Base-by-base conservation (phyloP, 148 eudicot species). In the Cornus controversa region DNA sequence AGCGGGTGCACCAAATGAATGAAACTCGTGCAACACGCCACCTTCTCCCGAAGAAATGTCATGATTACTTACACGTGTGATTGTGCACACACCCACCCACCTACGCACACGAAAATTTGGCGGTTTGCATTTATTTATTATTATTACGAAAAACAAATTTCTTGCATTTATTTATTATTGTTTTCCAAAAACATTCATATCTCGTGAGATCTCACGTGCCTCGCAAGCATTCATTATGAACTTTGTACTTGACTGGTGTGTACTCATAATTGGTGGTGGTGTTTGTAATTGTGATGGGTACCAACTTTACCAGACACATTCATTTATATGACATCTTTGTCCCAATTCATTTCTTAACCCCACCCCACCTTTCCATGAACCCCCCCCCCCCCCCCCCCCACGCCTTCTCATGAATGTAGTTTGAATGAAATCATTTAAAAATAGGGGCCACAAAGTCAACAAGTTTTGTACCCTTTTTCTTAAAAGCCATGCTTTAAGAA, bases 181-280 rank as follows among this genome's bases (percentile, higher is more conserved):
- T 40, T 40, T 4, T n/a, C n/a, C 37, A 37, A 40, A 13, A 50
- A 1, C 50, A 45, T 13, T 50, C 20, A 13, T 50, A 50, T 20
- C 63, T 64, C 25, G 71, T 75, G 70, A 78, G 50, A 71, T 14
- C 28, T 71, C 62, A 71, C 76, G 81, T 71, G 81, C 11, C 50
- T 27, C 2, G 73, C 31, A 72, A 66, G 36, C 66, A 75, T 13
- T 64, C 47, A 78, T 82, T 74, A 82, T 75, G 79, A 75, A 54
- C 5, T 26, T 14, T 75, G 85, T 82, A 82, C 85, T 78, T 82
- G 66, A 66, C 72, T 78, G 29, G 82, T 75, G 85, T 70, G 85
- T 75, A 76, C 80, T 83, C 78, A 79, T 83, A 83, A 82, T 82
- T 82, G 75, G 85, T 25, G 79, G n/a, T n/a, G 82, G 45, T 40